phyloP scores from a whole-genome alignment of 768 basidiomycete species.

The Tephrocybe sp. region DNA sequence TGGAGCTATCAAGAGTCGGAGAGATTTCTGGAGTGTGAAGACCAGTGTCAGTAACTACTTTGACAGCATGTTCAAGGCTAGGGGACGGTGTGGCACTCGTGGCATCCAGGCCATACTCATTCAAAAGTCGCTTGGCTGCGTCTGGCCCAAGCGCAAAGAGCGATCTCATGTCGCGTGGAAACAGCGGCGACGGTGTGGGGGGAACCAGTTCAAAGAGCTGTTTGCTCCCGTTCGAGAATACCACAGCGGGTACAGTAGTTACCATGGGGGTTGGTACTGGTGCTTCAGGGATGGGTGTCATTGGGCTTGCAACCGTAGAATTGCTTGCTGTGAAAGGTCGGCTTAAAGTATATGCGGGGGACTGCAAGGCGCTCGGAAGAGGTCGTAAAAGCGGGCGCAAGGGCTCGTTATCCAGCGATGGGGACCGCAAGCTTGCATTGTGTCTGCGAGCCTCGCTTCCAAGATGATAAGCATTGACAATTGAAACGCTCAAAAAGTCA shows the following conservation, averaged over 20 bases:
- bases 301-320: constrained; percentile 25
- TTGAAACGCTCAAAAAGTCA: not conserved
- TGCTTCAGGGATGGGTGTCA: constrained; percentile 24
- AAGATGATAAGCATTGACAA: constrained; percentile 2
- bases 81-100: constrained; percentile 26
- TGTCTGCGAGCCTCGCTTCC: constrained; percentile 45
- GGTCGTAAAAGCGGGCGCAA: constrained; percentile 52
- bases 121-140: constrained; percentile 35
- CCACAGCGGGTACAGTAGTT: not conserved
- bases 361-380: constrained; percentile 44
- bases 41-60: constrained; percentile 6
- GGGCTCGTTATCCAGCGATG: constrained; percentile 33
- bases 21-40: constrained; percentile 9
- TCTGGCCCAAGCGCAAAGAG: constrained; percentile 43
- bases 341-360: constrained; percentile 30
- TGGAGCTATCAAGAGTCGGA: constrained; percentile 2
- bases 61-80: constrained; percentile 15
- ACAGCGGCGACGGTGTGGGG: constrained; percentile 40
- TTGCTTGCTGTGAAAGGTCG: constrained; percentile 15
- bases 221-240: constrained; percentile 4
- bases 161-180: constrained; percentile 43
- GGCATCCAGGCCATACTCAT: constrained; percentile 40
- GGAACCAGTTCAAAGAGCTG: constrained; percentile 20
- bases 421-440: constrained; percentile 34
- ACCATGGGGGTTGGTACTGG: constrained; percentile 17